Base-by-base conservation (phyloP, 202 grass and related monocot species). In the Setaria italica region DNA sequence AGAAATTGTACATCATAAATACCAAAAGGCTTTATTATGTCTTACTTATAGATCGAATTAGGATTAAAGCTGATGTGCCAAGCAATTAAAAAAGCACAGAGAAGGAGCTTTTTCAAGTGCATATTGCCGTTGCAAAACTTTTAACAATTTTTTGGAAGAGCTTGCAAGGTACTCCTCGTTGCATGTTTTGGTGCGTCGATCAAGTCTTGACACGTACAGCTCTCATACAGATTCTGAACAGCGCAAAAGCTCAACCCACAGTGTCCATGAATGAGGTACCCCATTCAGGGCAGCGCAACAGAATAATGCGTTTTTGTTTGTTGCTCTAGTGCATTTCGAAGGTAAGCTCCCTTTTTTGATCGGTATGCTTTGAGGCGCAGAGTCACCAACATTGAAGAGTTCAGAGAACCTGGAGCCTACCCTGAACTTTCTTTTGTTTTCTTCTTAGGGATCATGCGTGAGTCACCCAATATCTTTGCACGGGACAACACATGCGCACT, bases 351-450 rank as follows among this genome's bases (percentile, higher is more conserved):
- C 70, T 21, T 59, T 89, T 82, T 1, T 17, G 49, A 39, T 41
- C 9, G 11, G 0, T 19, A 35, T 73, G 73, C 57, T 83, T 30
- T 67, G 87, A 81, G 62, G 62, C 21, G 16, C 50, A 70, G 84
- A 49, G 17, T 29, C 78, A 60, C n/a, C 66, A 37, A 33, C 60
- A 63, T 21, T 64, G 73, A 69, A 39, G 80, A 83, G 74, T 88
- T 88, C 17, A 81, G 85, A 60, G 85, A 45, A 77, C 77, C 84
- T 72, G 85, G 77, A 85, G 85, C 85, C 85, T 84, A 85, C 69
- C 84, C 69, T n/a, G 45, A 88, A 84, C 77, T 7, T 77, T 63
- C 7, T 9, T 72, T 88, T 91, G 85, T 88, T 85, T 82, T 80
- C 71, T 91, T 91, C 37, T 76, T 43, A 80, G 64, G 81, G 55